Evolutionary conservation across 179 eudicot genomes (phyloP), one percentile per base, ranked within the genome.

Genomic region (Camellia oleifera): DNA sequence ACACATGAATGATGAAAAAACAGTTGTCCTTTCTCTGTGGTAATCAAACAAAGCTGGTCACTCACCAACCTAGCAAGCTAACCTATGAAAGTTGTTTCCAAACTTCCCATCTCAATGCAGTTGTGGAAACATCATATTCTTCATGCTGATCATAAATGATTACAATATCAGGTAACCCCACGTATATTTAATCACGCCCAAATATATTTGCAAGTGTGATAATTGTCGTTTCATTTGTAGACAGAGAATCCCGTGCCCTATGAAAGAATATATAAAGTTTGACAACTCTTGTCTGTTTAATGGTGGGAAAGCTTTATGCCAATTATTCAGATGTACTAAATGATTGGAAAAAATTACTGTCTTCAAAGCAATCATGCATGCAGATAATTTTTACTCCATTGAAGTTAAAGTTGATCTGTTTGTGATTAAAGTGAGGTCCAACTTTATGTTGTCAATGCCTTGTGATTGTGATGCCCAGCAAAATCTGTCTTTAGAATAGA

Each of bases 371-470:
- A 67, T 67, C 71, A 42, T 67, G 71, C 71, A 42, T 67, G 71
- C n/a, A 32, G 26, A 64, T 64, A 7, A 64, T 20, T 20, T 63
- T 64, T 12, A 64, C 14, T 67, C 11, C 71, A 67, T 12, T 67
- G 48, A 67, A 67, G 48, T 67, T 67, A 67, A 67, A 67, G 71
- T 4, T 67, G 48, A 42, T 67, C 12, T 17, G 23, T 32, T 32
- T 61, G 20, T 61, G 14, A 64, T 23, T 20, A 26, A 13, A 67
- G n/a, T 10, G 48, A 10, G 48, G 46, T 67, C 71, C n/a, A 67
- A 13, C 71, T 67, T 40, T 67, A 67, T 17, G 54, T 69, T 69
- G 74, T 54, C 74, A 69, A 14, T 69, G 54, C 11, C 74, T 69
- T 69, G 72, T 68, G 72, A 15, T 68, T 68, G 72, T 68, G 52